Evolutionary conservation across 75 land plant species (phyloP).

Genomic region (Larix kaempferi): DNA sequence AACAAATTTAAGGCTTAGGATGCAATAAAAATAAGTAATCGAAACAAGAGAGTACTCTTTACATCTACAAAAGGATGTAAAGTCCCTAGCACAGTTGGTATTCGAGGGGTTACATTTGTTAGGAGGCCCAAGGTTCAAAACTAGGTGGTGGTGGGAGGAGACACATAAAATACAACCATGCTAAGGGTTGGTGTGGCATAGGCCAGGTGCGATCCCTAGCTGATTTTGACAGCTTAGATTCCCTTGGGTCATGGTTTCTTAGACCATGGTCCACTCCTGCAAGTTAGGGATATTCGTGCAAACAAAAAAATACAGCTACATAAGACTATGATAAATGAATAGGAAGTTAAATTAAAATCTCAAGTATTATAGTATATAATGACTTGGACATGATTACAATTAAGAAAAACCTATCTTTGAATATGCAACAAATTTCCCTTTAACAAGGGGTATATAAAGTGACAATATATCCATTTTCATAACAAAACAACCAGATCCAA

Average conservation of each 20-base stretch:
- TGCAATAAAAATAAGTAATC: not conserved
- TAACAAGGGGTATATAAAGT: slow-evolving; percentile 9
- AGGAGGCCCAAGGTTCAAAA: no score
- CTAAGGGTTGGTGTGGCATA: no score
- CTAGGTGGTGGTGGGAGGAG: no score
- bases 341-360: not conserved
- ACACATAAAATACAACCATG: no score
- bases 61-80: no score
- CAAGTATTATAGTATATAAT: slow-evolving; percentile 3
- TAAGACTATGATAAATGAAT: slow-evolving; percentile 4
- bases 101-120: no score
- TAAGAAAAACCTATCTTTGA: slow-evolving; percentile 9
- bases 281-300: no score
- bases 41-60: not conserved
- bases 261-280: no score
- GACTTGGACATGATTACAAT: slow-evolving; percentile 4
- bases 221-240: no score
- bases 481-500: slow-evolving; percentile 7
- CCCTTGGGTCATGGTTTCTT: no score
- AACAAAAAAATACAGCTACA: not conserved
- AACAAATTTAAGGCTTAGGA: not conserved
- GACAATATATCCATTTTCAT: slow-evolving; percentile 6
- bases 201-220: no score
- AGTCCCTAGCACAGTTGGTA: no score
- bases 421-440: slow-evolving; percentile 4